phyloP scores from a whole-genome alignment of 2,329 filamentous ascomycete genomes.

The Colletotrichum sansevieriae region DNA sequence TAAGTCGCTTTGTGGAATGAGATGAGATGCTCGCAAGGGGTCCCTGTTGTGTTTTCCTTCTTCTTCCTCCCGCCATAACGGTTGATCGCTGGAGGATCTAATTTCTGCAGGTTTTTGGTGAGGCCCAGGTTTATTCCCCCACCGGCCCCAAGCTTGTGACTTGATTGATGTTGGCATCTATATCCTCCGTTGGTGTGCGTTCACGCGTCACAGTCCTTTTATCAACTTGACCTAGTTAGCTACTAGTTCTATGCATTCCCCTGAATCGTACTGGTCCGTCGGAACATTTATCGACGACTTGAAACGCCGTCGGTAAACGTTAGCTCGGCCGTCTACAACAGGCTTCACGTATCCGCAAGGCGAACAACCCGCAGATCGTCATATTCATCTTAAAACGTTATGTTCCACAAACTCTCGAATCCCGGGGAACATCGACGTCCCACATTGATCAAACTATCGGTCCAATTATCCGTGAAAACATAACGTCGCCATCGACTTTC shows the following conservation, averaged over 20 bases:
- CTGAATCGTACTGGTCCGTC: too few relatives aligned
- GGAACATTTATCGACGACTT: too few relatives aligned
- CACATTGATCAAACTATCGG: slow-evolving; percentile 23
- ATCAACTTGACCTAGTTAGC: too few relatives aligned
- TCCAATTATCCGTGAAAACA: neutral
- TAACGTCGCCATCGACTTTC: neutral
- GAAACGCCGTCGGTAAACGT: neutral
- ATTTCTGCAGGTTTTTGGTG: neutral
- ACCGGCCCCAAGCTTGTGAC: neutral
- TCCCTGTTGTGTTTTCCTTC: slow-evolving; percentile 21
- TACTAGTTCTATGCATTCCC: too few relatives aligned
- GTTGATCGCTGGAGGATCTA: slow-evolving; percentile 10
- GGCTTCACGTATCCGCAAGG: slow-evolving; percentile 1
- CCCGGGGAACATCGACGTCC: neutral
- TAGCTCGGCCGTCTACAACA: neutral
- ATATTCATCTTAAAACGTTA: slow-evolving; percentile 9
- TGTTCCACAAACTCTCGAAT: neutral
- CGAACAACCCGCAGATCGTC: slow-evolving; percentile 12
- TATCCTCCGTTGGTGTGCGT: too few relatives aligned
- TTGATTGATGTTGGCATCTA: too few relatives aligned
- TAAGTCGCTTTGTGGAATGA: neutral
- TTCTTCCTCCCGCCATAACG: neutral
- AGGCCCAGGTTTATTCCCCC: neutral
- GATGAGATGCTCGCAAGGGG: slow-evolving; percentile 34
- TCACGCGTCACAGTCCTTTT: too few relatives aligned